Conservation (phyloP, 768 basidiomycete genomes). For the Rossbeevera mucosa region DNA sequence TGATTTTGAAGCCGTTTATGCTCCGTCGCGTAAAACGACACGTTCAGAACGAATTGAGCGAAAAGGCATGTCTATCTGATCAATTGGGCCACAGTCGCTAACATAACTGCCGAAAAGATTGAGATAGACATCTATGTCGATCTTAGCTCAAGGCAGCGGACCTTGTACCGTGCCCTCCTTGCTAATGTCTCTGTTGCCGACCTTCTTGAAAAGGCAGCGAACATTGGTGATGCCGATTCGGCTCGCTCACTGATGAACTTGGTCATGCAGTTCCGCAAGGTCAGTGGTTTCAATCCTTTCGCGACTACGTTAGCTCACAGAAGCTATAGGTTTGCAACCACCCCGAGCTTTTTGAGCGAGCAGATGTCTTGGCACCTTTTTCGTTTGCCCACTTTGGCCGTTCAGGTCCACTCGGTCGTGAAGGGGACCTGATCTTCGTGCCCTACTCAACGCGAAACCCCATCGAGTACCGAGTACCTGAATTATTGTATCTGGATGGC, state of each 20-base stretch:
- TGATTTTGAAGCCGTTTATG: constrained; percentile 99
- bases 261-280: constrained; percentile 99
- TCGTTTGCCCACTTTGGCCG: constrained; percentile 81
- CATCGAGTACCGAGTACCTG: constrained; percentile 74
- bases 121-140: constrained; percentile 95
- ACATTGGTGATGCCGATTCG: constrained; percentile 85
- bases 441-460: constrained; percentile 88
- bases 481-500: constrained; percentile 72
- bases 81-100: constrained; percentile 71
- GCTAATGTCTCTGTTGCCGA: constrained; percentile 95
- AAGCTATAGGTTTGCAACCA: constrained; percentile 85
- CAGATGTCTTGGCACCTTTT: constrained; percentile 91
- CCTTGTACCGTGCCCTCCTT: constrained; percentile 83
- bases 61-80: constrained; percentile 61
- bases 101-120: constrained; percentile 78
- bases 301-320: constrained; percentile 4
- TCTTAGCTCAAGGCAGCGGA: constrained; percentile 86
- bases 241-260: constrained; percentile 97
- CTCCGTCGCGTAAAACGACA: constrained; percentile 93
- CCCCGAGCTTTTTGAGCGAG: constrained; percentile 95
- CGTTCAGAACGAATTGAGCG: constrained; percentile 99
- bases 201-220: constrained; percentile 87
- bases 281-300: constrained; percentile 27
- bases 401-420: constrained; percentile 77
- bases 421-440: constrained; percentile 78